phyloP scores from a whole-genome alignment of 1,284 basidiomycete genomes.

The Cystobasidium sp. region DNA sequence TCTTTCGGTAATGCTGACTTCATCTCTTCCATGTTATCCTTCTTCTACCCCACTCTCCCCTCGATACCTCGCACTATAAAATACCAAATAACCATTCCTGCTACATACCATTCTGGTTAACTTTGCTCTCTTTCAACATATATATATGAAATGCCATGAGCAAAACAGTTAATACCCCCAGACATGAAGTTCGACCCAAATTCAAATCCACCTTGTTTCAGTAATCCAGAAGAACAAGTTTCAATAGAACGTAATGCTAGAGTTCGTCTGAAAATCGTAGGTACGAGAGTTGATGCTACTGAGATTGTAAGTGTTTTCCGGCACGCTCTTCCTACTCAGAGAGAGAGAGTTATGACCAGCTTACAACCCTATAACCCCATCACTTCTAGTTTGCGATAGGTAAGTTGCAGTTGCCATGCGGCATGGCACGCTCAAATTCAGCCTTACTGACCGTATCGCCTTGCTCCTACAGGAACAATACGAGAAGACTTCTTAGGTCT shows the following conservation, averaged over 20 bases:
- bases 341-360: too few relatives aligned
- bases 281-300: slow-evolving; percentile 93
- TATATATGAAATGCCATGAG: too few relatives aligned
- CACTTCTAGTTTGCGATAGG: slow-evolving; percentile 39
- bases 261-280: slow-evolving; percentile 93
- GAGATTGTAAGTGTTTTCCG: slow-evolving; percentile 66
- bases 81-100: too few relatives aligned
- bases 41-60: too few relatives aligned
- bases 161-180: slow-evolving; percentile 78
- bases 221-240: slow-evolving; percentile 39
- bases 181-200: slow-evolving; percentile 92
- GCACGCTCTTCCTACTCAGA: neutral
- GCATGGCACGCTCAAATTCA: neutral
- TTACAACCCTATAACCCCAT: neutral
- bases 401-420: neutral
- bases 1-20: neutral
- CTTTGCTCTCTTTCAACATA: too few relatives aligned
- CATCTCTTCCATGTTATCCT: slow-evolving; percentile 42
- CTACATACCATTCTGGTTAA: too few relatives aligned
- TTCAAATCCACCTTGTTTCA: slow-evolving; percentile 80
- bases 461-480: slow-evolving; percentile 32
- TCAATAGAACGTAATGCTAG: slow-evolving; percentile 87
- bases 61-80: too few relatives aligned
- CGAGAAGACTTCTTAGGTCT: slow-evolving; percentile 43
- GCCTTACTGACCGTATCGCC: neutral